Evolutionary conservation across 164 flowering plant genomes (phyloP).

Genomic region (Berberis vulgaris): DNA sequence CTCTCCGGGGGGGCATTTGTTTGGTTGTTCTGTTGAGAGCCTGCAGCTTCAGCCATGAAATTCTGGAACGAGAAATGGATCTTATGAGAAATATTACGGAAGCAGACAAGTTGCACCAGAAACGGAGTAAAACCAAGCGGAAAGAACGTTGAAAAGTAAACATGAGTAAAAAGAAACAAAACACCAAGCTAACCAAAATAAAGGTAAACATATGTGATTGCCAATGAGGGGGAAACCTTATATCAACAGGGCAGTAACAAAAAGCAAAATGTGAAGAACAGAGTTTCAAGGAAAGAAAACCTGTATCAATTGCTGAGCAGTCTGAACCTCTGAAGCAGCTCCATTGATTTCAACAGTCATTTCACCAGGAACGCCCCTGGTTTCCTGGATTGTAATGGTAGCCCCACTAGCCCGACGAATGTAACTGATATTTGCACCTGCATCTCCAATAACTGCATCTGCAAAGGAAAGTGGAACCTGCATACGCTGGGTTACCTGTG

Average conservation of each 20-base stretch:
- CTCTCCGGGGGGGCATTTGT: constrained; percentile 17
- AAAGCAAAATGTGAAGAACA: neutral
- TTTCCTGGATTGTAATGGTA: constrained; percentile 78
- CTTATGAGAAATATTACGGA: too few species aligned
- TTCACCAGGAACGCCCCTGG: constrained; percentile 74
- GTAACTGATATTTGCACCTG: constrained; percentile 81
- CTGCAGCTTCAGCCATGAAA: constrained; percentile 46
- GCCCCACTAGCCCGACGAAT: constrained; percentile 95
- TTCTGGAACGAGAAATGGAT: constrained; percentile 21
- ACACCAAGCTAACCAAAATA: neutral
- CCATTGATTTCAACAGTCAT: constrained; percentile 60
- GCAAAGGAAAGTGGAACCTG: constrained; percentile 87
- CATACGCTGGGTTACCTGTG: constrained; percentile 82
- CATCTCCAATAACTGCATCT: constrained; percentile 87
- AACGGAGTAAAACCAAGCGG: neutral
- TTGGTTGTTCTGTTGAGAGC: constrained; percentile 15
- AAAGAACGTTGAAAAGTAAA: neutral
- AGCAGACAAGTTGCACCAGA: too few species aligned
- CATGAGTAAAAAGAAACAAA: neutral
- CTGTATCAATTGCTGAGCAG: constrained; percentile 62
- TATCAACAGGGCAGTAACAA: neutral
- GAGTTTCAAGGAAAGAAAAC: constrained; percentile 8
- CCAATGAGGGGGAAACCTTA: too few species aligned
- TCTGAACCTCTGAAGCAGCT: constrained; percentile 45
- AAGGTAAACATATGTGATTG: too few species aligned